Evolutionary conservation across 768 basidiomycete species (phyloP).

Genomic region (Antrodiella citrinella): DNA sequence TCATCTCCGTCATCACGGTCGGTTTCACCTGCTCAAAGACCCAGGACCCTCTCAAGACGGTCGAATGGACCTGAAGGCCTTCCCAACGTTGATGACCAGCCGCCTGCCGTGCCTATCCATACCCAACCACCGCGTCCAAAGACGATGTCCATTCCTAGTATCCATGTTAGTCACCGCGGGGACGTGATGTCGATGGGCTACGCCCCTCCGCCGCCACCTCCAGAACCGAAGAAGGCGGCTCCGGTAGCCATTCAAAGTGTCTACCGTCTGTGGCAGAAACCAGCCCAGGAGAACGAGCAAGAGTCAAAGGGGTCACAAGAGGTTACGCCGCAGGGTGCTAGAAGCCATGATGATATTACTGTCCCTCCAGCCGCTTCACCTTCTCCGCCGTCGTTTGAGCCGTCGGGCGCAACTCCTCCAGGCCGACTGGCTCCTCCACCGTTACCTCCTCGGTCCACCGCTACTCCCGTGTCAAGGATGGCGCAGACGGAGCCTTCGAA

Average conservation of each 20-base stretch:
- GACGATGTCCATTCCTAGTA: conserved; percentile 83
- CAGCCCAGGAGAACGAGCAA: conserved; percentile 16
- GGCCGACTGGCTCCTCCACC: conserved; percentile 30
- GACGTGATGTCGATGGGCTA: conserved; percentile 84
- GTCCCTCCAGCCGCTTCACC: not conserved
- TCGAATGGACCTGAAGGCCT: conserved; percentile 12
- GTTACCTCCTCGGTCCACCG: conserved; percentile 37
- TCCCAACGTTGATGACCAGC: conserved; percentile 22
- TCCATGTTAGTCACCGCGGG: conserved; percentile 77
- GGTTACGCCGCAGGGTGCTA: not conserved
- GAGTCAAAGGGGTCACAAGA: not conserved
- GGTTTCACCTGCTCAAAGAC: conserved; percentile 20
- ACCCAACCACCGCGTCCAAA: conserved; percentile 68
- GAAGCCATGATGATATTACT: not conserved
- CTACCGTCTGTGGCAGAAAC: conserved; percentile 70
- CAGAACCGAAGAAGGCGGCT: conserved; percentile 30
- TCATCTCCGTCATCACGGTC: not conserved
- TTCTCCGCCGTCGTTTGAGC: not conserved
- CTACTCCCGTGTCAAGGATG: conserved; percentile 22
- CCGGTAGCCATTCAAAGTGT: conserved; percentile 53
- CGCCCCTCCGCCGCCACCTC: conserved; percentile 43
- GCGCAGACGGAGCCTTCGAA: conserved; percentile 21
- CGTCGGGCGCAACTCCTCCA: conserved; percentile 5
- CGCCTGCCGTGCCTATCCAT: conserved; percentile 44
- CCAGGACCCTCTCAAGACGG: conserved; percentile 23